A percentile compares a stretch with the other conserved stretches of the same genome.
These are phyloP conservation scores for Hawksworthiomyces lignivorus DNA, from an alignment of 2,329 filamentous ascomycete species.

Conservation along the genomic window DNA sequence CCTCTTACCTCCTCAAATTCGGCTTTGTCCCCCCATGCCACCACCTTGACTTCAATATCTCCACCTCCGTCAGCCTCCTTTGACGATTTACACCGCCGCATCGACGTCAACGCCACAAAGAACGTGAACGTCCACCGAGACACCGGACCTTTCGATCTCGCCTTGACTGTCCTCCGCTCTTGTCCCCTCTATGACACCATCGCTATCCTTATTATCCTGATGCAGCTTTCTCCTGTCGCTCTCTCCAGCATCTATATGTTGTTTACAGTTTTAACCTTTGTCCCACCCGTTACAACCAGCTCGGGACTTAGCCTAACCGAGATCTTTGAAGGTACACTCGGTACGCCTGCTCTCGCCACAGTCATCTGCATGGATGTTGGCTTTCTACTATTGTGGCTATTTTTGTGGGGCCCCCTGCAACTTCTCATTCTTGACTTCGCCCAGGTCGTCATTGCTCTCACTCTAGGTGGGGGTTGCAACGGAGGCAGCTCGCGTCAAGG, in stretches of 20 bases:
- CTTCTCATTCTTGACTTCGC: constrained; percentile 83
- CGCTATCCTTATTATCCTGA: constrained; percentile 90
- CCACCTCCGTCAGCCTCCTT: constrained; percentile 23
- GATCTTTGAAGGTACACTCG: constrained; percentile 80
- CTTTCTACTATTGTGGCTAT: constrained; percentile 77
- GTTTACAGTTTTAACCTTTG: constrained; percentile 88
- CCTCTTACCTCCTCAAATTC: constrained; percentile 17
- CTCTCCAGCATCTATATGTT: constrained; percentile 85
- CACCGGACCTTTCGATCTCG: constrained; percentile 65
- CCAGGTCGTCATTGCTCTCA: constrained; percentile 88
- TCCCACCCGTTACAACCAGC: constrained; percentile 71
- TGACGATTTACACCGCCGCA: constrained; percentile 52
- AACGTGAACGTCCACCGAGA: constrained; percentile 61
- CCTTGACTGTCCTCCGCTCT: constrained; percentile 78
- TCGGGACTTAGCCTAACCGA: constrained; percentile 79
- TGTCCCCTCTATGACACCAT: constrained; percentile 92
- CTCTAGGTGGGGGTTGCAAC: constrained; percentile 66
- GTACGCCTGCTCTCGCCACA: constrained; percentile 77
- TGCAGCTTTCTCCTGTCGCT: constrained; percentile 83
- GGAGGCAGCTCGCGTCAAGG: constrained; percentile 49
- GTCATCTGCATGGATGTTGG: constrained; percentile 77
- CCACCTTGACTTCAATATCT: constrained; percentile 19
- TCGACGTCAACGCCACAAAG: constrained; percentile 64
- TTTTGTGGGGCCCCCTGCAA: constrained; percentile 80
- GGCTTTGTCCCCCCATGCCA: constrained; percentile 16